phyloP scores from a whole-genome alignment of 2,329 filamentous ascomycete species.

The Botryotinia calthae region DNA sequence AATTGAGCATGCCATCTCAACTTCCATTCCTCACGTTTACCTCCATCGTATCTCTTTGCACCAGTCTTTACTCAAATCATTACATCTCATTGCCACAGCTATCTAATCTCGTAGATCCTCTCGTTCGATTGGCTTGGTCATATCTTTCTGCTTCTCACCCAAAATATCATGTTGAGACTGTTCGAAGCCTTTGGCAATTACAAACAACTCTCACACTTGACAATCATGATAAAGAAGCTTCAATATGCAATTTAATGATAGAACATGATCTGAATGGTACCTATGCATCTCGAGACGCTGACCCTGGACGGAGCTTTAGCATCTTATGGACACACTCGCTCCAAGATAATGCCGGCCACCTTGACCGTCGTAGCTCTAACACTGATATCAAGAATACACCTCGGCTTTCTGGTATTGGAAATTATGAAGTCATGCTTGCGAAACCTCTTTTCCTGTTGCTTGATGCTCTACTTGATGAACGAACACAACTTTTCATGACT shows the following conservation, averaged over 20 bases:
- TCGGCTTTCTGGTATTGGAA: slow-evolving; percentile 54
- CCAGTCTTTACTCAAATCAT: slow-evolving; percentile 53
- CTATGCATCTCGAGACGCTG: slow-evolving; percentile 50
- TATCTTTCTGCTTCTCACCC: slow-evolving; percentile 79
- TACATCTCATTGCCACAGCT: slow-evolving; percentile 53
- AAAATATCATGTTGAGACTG: slow-evolving; percentile 92
- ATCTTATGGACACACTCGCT: slow-evolving; percentile 80
- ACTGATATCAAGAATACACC: slow-evolving; percentile 39
- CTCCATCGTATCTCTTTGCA: slow-evolving; percentile 56
- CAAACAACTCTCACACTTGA: slow-evolving; percentile 67
- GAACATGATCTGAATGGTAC: slow-evolving; percentile 48
- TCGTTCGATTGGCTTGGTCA: slow-evolving; percentile 74
- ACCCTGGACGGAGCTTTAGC: slow-evolving; percentile 67
- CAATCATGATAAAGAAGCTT: slow-evolving; percentile 76
- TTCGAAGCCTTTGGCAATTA: slow-evolving; percentile 80
- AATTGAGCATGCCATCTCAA: slow-evolving; percentile 42
- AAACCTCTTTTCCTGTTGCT: slow-evolving; percentile 79
- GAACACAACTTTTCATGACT: slow-evolving; percentile 71
- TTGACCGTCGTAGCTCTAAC: slow-evolving; percentile 48
- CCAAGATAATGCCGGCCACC: slow-evolving; percentile 50
- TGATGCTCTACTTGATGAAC: slow-evolving; percentile 71
- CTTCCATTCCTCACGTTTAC: slow-evolving; percentile 56
- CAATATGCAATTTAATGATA: slow-evolving; percentile 68
- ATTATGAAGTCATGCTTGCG: slow-evolving; percentile 72
- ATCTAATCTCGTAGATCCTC: slow-evolving; percentile 60